Percentiles rank a stretch among this genome's conserved stretches.
These are phyloP conservation scores for Ascochyta rabiei DNA, from an alignment of 2,329 filamentous ascomycete species.

Conservation along the genomic window DNA sequence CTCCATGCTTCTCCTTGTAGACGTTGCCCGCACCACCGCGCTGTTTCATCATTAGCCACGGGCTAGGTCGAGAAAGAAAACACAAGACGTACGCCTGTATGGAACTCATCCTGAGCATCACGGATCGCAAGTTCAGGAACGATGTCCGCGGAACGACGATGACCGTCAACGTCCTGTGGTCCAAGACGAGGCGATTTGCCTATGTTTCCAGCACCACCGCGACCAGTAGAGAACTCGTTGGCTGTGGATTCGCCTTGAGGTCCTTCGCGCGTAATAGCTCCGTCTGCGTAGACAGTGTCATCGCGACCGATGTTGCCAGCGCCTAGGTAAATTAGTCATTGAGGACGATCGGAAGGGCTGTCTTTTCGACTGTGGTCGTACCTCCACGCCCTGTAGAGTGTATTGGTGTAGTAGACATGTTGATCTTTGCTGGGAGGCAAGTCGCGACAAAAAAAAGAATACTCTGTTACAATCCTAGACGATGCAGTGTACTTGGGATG, in stretches of 20 bases:
- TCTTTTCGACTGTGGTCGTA: conserved; percentile 35
- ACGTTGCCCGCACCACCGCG: conserved; percentile 56
- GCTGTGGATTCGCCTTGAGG: conserved; percentile 45
- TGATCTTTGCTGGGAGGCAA: conserved; percentile 3
- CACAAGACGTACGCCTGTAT: conserved; percentile 51
- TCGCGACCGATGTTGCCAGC: conserved; percentile 65
- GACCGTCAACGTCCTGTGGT: conserved; percentile 27
- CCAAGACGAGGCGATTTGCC: conserved; percentile 43
- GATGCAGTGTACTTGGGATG: conserved; percentile 17
- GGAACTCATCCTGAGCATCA: conserved; percentile 51
- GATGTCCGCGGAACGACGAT: conserved; percentile 47
- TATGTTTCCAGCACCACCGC: conserved; percentile 53
- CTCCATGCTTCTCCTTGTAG: conserved; percentile 55
- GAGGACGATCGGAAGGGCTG: background rate
- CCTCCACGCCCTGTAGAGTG: conserved; percentile 65
- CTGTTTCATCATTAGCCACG: conserved; percentile 29
- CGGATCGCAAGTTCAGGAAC: conserved; percentile 53
- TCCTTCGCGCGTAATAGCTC: conserved; percentile 55
- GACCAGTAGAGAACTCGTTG: conserved; percentile 50
- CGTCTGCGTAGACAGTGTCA: conserved; percentile 53
- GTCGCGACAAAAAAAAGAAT: conserved; percentile 18
- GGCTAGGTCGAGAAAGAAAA: background rate
- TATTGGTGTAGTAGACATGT: conserved; percentile 47
- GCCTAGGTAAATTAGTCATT: conserved; percentile 48
- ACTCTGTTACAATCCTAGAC: conserved; percentile 5